Conservation (phyloP, 306 rosid species). For the Phaseolus lunatus region DNA sequence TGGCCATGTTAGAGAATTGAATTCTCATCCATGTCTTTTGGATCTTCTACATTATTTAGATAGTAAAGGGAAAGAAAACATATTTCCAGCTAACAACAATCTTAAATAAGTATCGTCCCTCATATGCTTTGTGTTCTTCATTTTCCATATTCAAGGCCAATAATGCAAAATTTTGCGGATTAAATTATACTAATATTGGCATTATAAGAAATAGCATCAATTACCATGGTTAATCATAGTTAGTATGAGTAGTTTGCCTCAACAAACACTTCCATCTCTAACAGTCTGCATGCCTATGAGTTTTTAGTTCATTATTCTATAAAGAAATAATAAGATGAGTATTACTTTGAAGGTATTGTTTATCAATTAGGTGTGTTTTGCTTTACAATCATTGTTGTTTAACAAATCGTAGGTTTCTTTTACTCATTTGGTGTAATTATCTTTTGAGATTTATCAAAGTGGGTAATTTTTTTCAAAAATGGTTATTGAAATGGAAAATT, state of each 20-base stretch:
- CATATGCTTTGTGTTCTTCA: neutral
- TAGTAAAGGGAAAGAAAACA: neutral
- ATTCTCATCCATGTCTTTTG: neutral
- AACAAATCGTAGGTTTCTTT: too few species aligned
- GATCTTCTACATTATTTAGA: neutral
- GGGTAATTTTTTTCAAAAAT: too few species aligned
- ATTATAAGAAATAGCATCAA: neutral
- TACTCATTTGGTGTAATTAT: too few species aligned
- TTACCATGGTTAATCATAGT: neutral
- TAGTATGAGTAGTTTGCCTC: neutral
- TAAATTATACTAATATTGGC: neutral
- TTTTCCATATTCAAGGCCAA: neutral
- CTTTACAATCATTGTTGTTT: constrained; percentile 35
- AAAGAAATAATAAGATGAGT: neutral
- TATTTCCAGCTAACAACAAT: neutral
- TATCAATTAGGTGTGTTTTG: neutral
- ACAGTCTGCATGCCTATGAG: neutral
- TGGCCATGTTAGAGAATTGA: neutral
- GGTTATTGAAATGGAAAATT: too few species aligned
- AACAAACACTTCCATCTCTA: constrained; percentile 21
- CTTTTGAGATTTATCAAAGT: too few species aligned
- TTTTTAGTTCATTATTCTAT: neutral
- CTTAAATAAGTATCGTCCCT: neutral
- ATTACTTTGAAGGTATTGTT: neutral
- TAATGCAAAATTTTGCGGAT: neutral